phyloP scores from a whole-genome alignment of 129 eudicot genomes.

The Saposhnikovia divaricata region DNA sequence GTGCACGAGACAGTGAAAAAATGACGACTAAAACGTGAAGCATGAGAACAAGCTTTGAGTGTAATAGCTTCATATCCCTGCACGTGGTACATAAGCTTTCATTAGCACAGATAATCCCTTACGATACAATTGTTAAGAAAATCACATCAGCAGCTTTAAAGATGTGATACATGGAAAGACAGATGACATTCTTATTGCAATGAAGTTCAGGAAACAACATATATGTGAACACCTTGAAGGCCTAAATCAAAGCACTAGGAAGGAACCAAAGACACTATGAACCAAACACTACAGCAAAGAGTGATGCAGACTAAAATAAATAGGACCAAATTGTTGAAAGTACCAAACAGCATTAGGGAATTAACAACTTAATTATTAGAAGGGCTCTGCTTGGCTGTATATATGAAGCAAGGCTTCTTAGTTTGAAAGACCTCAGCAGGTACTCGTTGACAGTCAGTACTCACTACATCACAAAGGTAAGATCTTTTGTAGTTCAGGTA shows the following conservation, averaged over 20 bases:
- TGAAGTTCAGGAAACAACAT: not conserved
- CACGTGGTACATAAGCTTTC: conserved; percentile 8
- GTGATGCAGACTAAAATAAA: not conserved
- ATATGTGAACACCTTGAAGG: not conserved
- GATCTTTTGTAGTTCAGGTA: not conserved
- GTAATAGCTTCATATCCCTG: conserved; percentile 53
- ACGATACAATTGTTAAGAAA: not conserved
- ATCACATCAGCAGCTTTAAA: not conserved
- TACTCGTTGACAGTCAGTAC: not conserved
- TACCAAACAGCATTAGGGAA: not conserved
- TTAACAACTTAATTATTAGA: not conserved
- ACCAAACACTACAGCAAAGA: not conserved
- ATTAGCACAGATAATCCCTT: not conserved
- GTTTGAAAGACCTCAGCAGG: not conserved
- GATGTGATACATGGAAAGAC: not conserved
- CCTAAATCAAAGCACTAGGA: not conserved
- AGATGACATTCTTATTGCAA: not conserved
- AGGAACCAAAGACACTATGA: not conserved
- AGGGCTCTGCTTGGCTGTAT: not conserved
- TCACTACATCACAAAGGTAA: not conserved
- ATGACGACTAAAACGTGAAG: conserved; percentile 22
- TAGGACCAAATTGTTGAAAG: not conserved
- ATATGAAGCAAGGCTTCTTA: not conserved
- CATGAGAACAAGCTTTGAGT: conserved; percentile 18
- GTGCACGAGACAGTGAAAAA: conserved; percentile 21